These are phyloP conservation scores for Pycnococcus provasolii DNA, from an alignment of 139 green algal species.

Conservation along the genomic window DNA sequence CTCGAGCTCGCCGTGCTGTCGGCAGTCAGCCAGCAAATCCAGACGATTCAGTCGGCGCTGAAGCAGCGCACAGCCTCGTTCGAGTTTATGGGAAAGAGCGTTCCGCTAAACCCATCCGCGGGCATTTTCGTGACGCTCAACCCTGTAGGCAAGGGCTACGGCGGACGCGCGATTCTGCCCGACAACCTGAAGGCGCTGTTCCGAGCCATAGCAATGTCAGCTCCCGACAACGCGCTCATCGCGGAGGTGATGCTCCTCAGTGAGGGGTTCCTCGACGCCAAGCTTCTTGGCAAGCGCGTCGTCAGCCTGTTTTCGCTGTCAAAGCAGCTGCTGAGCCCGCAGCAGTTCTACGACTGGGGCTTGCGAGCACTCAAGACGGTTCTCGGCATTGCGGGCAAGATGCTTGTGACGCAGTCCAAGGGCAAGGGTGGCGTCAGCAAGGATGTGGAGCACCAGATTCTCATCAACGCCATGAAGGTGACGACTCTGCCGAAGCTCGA, in stretches of 20 bases:
- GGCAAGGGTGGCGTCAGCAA: not conserved
- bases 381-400: slow-evolving; percentile 46
- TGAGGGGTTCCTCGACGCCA: slow-evolving; percentile 54
- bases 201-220: slow-evolving; percentile 62
- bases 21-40: slow-evolving; percentile 66
- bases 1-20: slow-evolving; percentile 67
- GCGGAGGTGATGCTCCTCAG: slow-evolving; percentile 47
- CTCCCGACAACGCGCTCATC: slow-evolving; percentile 66
- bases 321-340: slow-evolving; percentile 48
- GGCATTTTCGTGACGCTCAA: slow-evolving; percentile 83
- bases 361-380: slow-evolving; percentile 47
- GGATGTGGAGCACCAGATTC: slow-evolving; percentile 41
- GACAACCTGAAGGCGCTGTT: slow-evolving; percentile 81
- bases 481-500: slow-evolving; percentile 67
- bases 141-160: slow-evolving; percentile 67
- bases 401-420: slow-evolving; percentile 26
- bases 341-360: slow-evolving; percentile 78
- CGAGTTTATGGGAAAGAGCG: slow-evolving; percentile 49
- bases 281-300: slow-evolving; percentile 44
- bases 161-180: slow-evolving; percentile 65
- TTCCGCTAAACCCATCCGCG: slow-evolving; percentile 54
- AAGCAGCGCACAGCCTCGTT: slow-evolving; percentile 41
- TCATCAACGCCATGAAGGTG: slow-evolving; percentile 52
- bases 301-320: slow-evolving; percentile 53
- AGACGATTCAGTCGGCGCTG: slow-evolving; percentile 60